Conservation (phyloP, 2,329 filamentous ascomycete species). For the Incumbomyces delicatus region DNA sequence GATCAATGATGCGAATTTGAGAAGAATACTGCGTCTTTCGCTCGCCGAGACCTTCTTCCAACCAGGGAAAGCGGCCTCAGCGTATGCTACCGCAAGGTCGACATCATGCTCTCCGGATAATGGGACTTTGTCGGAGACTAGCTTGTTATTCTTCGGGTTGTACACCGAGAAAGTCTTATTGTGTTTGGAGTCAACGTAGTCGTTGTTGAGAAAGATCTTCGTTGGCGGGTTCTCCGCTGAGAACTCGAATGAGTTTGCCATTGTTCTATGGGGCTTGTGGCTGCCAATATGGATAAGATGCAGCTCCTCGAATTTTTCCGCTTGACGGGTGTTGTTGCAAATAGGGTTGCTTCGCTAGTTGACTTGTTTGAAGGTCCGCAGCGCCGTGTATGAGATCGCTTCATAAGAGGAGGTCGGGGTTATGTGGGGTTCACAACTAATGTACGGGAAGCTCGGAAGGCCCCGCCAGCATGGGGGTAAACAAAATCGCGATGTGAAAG, state of each 20-base stretch:
- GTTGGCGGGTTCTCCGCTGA: conserved; percentile 6
- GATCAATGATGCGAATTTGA: conserved; percentile 38
- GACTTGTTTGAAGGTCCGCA: too few species aligned
- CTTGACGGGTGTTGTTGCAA: too few species aligned
- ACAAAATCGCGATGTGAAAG: too few species aligned
- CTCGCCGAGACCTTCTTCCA: conserved; percentile 57
- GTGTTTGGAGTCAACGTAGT: conserved; percentile 29
- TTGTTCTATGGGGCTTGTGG: neutral
- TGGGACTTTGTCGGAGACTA: conserved; percentile 18
- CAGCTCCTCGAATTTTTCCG: too few species aligned
- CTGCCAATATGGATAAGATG: too few species aligned
- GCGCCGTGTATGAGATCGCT: too few species aligned
- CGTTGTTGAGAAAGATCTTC: conserved; percentile 34
- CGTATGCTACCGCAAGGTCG: conserved; percentile 45
- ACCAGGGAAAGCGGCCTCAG: conserved; percentile 53
- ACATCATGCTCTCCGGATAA: conserved; percentile 15
- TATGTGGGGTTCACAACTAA: too few species aligned
- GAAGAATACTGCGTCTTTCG: conserved; percentile 32
- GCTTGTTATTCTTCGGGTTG: conserved; percentile 23
- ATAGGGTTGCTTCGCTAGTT: too few species aligned
- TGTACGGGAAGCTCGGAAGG: too few species aligned
- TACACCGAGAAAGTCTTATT: conserved; percentile 28
- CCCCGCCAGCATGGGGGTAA: too few species aligned
- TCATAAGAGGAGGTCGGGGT: too few species aligned
- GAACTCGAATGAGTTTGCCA: neutral